Percentiles rank a stretch among this genome's conserved stretches.
These are phyloP conservation scores for Phytophthora foliorum DNA, from an alignment of 352 stramenopile species.

Conservation along the genomic window DNA sequence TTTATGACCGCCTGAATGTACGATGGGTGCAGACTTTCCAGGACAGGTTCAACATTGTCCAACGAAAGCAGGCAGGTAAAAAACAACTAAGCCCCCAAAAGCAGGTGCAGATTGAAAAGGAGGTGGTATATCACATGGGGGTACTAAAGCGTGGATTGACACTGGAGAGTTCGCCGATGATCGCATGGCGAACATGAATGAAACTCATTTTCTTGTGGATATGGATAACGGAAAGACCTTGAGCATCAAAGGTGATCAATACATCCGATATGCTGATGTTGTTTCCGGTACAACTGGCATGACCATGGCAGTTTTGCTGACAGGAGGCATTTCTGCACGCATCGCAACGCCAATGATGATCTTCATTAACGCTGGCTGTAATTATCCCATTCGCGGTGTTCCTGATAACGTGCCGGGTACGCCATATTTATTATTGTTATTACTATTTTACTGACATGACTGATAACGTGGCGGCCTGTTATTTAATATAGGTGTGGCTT, in stretches of 20 bases:
- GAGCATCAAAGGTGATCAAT: neutral
- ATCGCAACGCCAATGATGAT: neutral
- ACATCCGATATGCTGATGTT: neutral
- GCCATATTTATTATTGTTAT: too few relatives aligned
- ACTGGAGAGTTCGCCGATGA: neutral
- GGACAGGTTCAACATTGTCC: constrained; percentile 3
- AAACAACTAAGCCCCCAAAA: neutral
- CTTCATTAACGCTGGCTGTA: neutral
- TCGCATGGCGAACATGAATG: neutral
- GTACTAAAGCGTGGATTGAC: neutral
- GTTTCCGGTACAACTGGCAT: neutral
- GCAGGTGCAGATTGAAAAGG: constrained; percentile 1
- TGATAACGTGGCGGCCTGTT: too few relatives aligned
- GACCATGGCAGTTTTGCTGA: neutral
- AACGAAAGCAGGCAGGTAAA: constrained; percentile 3
- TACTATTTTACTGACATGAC: too few relatives aligned
- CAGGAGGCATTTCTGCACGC: neutral
- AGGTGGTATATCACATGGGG: neutral
- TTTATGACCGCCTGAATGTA: neutral
- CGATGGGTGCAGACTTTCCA: neutral
- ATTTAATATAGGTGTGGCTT: neutral
- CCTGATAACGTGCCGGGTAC: neutral
- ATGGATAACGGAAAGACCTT: constrained; percentile 2
- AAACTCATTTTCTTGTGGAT: constrained; percentile 1
- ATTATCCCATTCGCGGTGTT: neutral